Base-by-base conservation (phyloP, 108 stramenopile species). In the Conticribra guillardii region DNA sequence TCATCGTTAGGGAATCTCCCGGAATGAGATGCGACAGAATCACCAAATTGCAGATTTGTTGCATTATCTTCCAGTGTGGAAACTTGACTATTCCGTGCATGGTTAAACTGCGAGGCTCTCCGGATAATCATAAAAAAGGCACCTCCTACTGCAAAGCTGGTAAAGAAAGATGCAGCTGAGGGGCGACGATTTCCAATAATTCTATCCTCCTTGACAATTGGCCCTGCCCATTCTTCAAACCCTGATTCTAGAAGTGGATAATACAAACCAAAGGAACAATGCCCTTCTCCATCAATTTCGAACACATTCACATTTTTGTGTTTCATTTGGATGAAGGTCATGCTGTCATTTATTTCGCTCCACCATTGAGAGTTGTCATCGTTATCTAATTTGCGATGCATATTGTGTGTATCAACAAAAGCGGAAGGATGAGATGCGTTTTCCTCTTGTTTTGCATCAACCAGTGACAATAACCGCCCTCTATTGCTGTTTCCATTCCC, bases 201-300 rank as follows among this genome's bases (percentile, higher is more conserved):
- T 26, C 28, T 32, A 22, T 69, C 33, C 55, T 84, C 84, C 44
- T 58, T 65, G n/a, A 85, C 54, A 45, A 85, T 75, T 2, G 58
- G 41, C 1, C 54, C 23, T 14, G 80, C 81, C 72, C 71, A 85
- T 11, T 58, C 58, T 45, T 66, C 58, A 64, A 85, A 85, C 2
- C 67, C 59, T 22, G 54, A 64, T n/a, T 79, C 72, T 54, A 70
- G 77, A 17, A 85, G 57, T 1, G 77, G 76, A 56, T 85, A 85
- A 49, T 85, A 85, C 45, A 81, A 37, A 19, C 84, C 84, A 72
- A 85, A 85, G 4, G 66, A 63, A 37, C 84, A 85, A 37, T 85
- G 84, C 0, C 81, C 84, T 67, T 85, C 81, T 2, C 73, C 69
- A 33, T 82, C 84, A 18, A 82, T 82, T 18, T 67, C 59, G 49